Evolutionary conservation across 192 early-diverging fungal genomes (phyloP).

Genomic region (Backusella tarrabulga): DNA sequence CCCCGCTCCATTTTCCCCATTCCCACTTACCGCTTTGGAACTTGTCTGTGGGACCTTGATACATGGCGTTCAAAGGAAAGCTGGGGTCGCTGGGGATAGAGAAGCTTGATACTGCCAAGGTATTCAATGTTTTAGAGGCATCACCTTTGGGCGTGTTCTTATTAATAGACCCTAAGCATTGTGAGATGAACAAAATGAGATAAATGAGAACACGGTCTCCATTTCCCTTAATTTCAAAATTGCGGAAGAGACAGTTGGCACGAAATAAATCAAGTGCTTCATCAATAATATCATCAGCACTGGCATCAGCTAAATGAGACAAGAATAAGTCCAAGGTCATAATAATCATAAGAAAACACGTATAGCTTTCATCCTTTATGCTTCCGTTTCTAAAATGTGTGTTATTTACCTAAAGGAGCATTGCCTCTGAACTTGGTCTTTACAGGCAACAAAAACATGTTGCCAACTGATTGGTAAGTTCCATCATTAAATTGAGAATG

Average conservation of each 20-base stretch:
- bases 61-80: conserved; percentile 94
- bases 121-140: conserved; percentile 75
- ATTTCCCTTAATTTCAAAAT: conserved; percentile 98
- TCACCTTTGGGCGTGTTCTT: conserved; percentile 58
- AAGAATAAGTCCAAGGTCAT: background rate
- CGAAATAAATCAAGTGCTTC: conserved; percentile 94
- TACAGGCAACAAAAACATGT: conserved; percentile 86
- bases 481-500: conserved; percentile 82
- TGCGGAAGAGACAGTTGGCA: conserved; percentile 96
- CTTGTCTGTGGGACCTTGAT: conserved; percentile 65
- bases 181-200: conserved; percentile 88
- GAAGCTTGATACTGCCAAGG: conserved; percentile 88
- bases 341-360: background rate
- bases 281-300: conserved; percentile 85
- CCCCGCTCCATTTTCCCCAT: background rate
- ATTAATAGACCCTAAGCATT: conserved; percentile 68
- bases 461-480: conserved; percentile 68
- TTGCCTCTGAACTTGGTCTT: conserved; percentile 86
- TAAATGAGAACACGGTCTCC: conserved; percentile 96
- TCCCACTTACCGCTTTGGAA: conserved; percentile 68
- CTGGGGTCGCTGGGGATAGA: conserved; percentile 88
- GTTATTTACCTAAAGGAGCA: conserved; percentile 53
- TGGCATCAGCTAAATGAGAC: conserved; percentile 45
- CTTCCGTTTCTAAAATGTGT: background rate
- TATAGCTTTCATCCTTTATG: background rate